phyloP scores from a whole-genome alignment of 345 rosid species.

The Populus tremula region DNA sequence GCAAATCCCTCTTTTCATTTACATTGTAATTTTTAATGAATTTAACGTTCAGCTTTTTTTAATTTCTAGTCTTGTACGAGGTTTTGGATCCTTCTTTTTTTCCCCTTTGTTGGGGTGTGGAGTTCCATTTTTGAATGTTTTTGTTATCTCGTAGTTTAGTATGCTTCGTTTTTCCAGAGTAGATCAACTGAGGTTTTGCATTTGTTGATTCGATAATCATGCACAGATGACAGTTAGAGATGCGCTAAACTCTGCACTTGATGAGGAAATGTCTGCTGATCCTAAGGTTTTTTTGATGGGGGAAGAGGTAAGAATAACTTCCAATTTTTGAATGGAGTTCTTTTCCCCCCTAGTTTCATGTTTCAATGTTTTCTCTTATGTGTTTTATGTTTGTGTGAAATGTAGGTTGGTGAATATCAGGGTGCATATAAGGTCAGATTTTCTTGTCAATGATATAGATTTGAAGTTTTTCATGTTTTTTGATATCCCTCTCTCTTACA shows the following conservation, averaged over 20 bases:
- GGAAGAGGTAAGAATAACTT: constrained; percentile 62
- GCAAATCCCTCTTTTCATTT: background rate
- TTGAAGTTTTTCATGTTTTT: background rate
- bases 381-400: constrained; percentile 2
- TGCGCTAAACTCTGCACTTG: constrained; percentile 80
- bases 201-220: background rate
- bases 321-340: background rate
- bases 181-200: background rate
- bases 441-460: background rate
- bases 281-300: constrained; percentile 88
- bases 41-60: background rate
- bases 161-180: background rate
- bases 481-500: background rate
- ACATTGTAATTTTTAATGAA: background rate
- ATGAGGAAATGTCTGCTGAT: constrained; percentile 96
- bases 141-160: background rate
- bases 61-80: background rate
- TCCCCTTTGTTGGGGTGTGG: background rate
- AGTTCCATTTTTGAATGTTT: background rate
- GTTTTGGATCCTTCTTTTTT: background rate
- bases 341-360: background rate
- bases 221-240: constrained; percentile 76
- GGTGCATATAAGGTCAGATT: constrained; percentile 94
- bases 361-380: constrained; percentile 5
- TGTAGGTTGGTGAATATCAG: constrained; percentile 96